Evolutionary conservation across 2,329 filamentous ascomycete species (phyloP), one percentile per base, ranked within the genome.

Genomic region (Claviceps humidiphila): DNA sequence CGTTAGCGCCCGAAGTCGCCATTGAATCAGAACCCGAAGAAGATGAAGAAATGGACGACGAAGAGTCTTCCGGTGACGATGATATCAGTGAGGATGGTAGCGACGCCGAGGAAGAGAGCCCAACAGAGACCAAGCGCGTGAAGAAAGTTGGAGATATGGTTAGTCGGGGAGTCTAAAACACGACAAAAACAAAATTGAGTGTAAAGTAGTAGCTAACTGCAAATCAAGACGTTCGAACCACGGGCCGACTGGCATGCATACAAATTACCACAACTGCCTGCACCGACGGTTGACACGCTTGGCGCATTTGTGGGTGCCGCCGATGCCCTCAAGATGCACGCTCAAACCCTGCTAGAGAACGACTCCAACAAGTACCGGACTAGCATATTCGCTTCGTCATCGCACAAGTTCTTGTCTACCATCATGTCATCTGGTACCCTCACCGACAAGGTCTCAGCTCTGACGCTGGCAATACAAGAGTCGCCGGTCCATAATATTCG

Each of bases 401-500:
- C 90, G 42, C 87, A 94, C 68, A 95, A 90, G 66, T 98, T 98
- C 74, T 84, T 97, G 75, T 88, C 90, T 1, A 95, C 89, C 17
- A 96, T 98, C 66, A 96, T 97, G 87, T 75, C 89, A 9, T 94
- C 90, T 1, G 93, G 93, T 74, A 98, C 94, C 9, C 80, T 97
- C 60, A 94, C 89, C 52, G 93, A 98, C 67, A 97, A 96, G 67
- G 85, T 97, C 44, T 98, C 93, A 2, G 94, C 93, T 3, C 74
- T 98, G 62, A 98, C 93, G 4, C 75, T 98, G 59, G 86, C 93
- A 52, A 83, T 96, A 13, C 94, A 98, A 71, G 93, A 98, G 68
- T 97, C 94, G 8, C 93, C 93, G 17, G 72, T 97, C 50, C 93
- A 98, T 68, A 97, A 90, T 56, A 84, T 82, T 57, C 91, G 93